Conservation (phyloP, 1,284 basidiomycete genomes). For the Moesziomyces sp. region DNA sequence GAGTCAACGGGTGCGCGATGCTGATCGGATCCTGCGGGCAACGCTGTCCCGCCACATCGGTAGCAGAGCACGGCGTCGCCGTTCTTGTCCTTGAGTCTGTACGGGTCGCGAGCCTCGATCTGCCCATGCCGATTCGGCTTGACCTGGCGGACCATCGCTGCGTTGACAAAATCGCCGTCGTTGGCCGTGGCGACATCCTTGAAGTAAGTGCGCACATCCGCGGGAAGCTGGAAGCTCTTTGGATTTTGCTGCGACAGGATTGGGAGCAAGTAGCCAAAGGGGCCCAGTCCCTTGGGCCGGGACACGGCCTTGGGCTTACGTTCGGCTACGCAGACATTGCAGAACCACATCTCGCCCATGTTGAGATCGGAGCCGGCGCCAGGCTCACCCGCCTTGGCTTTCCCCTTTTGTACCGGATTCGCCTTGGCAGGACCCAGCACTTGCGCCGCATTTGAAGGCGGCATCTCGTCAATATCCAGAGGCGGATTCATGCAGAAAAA, state of each 20-base stretch:
- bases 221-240: conserved; percentile 86
- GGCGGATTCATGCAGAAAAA: conserved; percentile 96
- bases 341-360: conserved; percentile 88
- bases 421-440: conserved; percentile 37
- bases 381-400: conserved; percentile 27
- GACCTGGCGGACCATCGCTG: conserved; percentile 72
- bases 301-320: conserved; percentile 35
- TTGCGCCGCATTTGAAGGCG: conserved; percentile 64
- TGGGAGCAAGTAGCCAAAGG: conserved; percentile 74
- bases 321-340: conserved; percentile 76
- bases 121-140: conserved; percentile 79
- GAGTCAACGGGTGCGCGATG: not conserved
- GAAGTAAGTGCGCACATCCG: conserved; percentile 86
- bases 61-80: conserved; percentile 86
- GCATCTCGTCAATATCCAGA: conserved; percentile 84
- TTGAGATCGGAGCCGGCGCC: conserved; percentile 23
- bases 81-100: conserved; percentile 85
- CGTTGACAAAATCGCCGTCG: conserved; percentile 72
- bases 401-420: conserved; percentile 21
- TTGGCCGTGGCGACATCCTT: conserved; percentile 73
- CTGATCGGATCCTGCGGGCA: conserved; percentile 67
- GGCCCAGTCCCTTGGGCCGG: conserved; percentile 55
- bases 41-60: conserved; percentile 83
- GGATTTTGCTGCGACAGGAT: conserved; percentile 76
- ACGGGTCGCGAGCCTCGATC: conserved; percentile 89